Evolutionary conservation across 352 stramenopile species (phyloP).

Genomic region (Phytophthora multivora): DNA sequence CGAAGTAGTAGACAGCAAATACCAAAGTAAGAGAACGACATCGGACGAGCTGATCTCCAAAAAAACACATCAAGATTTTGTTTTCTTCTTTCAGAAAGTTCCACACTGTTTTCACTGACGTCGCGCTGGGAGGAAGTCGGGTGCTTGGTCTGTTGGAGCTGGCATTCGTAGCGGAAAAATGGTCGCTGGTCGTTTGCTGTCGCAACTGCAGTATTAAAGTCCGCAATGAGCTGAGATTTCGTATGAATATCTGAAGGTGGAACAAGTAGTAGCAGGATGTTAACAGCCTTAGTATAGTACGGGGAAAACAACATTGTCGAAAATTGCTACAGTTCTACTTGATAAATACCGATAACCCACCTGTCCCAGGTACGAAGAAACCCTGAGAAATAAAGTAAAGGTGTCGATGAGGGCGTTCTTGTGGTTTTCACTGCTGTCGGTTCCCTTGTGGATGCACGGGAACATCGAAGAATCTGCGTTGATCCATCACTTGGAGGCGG

Average conservation of each 20-base stretch:
- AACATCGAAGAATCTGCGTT: constrained; percentile 3
- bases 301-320: too few species aligned
- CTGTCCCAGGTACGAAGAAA: constrained; percentile 11
- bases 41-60: too few species aligned
- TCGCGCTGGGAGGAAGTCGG: not conserved
- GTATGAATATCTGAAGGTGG: constrained; percentile 14
- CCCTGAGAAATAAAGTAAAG: not conserved
- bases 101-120: too few species aligned
- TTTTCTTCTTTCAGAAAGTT: too few species aligned
- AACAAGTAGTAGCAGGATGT: constrained; percentile 1
- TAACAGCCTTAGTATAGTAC: not conserved
- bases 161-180: constrained; percentile 4
- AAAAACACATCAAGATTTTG: too few species aligned
- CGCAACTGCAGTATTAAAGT: constrained; percentile 17
- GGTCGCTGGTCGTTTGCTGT: constrained; percentile 8
- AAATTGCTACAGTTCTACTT: too few species aligned
- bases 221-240: constrained; percentile 10
- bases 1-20: too few species aligned
- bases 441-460: constrained; percentile 10
- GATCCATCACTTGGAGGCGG: constrained; percentile 11
- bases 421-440: constrained; percentile 24
- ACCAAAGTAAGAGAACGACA: too few species aligned
- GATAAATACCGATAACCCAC: not conserved
- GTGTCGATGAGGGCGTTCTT: not conserved
- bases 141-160: constrained; percentile 13